Conservation (phyloP, 805 yeast genomes). For the Monosporozyma unispora region DNA sequence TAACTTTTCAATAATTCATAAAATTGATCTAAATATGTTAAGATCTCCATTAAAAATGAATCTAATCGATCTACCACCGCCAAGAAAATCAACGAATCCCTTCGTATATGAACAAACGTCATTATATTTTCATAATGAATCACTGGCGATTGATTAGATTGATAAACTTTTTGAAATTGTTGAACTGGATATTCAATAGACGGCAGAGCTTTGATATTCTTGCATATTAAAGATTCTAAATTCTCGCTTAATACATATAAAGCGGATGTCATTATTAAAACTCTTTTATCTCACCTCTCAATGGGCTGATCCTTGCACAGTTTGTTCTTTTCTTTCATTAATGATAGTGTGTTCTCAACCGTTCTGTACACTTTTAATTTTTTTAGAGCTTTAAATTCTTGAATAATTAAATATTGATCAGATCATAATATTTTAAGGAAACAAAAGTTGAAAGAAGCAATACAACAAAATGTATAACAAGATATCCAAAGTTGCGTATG, state of each 20-base stretch:
- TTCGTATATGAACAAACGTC: slow-evolving; percentile 15
- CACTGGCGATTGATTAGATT: slow-evolving; percentile 13
- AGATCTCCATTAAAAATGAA: slow-evolving; percentile 12
- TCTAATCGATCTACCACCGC: slow-evolving; percentile 13
- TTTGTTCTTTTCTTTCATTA: too few species aligned
- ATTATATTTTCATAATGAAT: slow-evolving; percentile 2
- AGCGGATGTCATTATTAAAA: slow-evolving; percentile 6
- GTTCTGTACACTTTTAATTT: slow-evolving; percentile 1
- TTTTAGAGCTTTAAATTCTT: background rate
- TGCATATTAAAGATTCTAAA: slow-evolving; percentile 22
- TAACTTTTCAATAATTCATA: slow-evolving; percentile 20
- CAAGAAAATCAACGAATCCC: slow-evolving; percentile 21
- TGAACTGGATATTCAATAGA: slow-evolving; percentile 14
- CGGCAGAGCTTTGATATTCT: slow-evolving; percentile 21
- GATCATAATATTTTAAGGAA: background rate
- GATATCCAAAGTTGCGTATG: slow-evolving; percentile 26
- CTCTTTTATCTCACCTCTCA: background rate
- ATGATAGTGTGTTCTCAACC: too few species aligned
- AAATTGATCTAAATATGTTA: slow-evolving; percentile 22
- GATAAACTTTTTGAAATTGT: slow-evolving; percentile 15
- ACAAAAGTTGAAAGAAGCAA: background rate
- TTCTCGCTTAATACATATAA: slow-evolving; percentile 23
- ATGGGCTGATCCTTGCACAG: background rate
- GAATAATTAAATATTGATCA: background rate
- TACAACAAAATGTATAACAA: slow-evolving; percentile 31